Evolutionary conservation across 495 filamentous ascomycete species (phyloP).

Genomic region (Cladorrhinum samala): DNA sequence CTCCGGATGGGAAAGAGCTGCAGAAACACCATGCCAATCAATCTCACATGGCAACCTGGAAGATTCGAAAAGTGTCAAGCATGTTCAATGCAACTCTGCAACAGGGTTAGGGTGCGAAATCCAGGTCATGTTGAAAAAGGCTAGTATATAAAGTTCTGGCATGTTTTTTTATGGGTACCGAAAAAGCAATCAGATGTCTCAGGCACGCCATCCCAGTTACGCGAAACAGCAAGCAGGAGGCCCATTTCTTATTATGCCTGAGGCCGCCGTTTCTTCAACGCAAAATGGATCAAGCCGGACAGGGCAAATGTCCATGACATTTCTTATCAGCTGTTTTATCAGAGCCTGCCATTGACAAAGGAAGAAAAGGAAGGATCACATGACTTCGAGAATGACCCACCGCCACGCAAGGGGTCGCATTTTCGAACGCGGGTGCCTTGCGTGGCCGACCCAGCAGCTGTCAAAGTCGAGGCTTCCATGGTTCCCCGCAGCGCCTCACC

Average conservation of each 20-base stretch:
- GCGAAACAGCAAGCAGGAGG: not conserved
- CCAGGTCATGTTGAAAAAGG: no score
- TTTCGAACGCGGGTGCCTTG: not conserved
- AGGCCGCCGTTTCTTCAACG: not conserved
- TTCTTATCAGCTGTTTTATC: not conserved
- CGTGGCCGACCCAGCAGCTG: not conserved
- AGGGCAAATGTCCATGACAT: no score
- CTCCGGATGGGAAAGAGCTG: not conserved
- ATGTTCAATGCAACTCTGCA: no score
- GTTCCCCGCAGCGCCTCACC: not conserved
- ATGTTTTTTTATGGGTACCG: no score
- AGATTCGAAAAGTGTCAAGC: no score
- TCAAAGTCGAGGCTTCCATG: not conserved
- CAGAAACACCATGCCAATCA: no score
- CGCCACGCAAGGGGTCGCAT: not conserved
- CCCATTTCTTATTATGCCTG: not conserved
- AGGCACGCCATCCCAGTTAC: not conserved
- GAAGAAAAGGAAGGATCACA: not conserved
- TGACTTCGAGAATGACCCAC: constrained; percentile 11
- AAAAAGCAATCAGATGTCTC: no score
- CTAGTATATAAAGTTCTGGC: no score
- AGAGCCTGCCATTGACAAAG: not conserved
- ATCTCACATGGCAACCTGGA: no score
- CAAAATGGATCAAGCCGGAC: not conserved
- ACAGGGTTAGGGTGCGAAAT: not conserved